Conservation (phyloP, 345 rosid genomes). For the Lumnitzera racemosa region DNA sequence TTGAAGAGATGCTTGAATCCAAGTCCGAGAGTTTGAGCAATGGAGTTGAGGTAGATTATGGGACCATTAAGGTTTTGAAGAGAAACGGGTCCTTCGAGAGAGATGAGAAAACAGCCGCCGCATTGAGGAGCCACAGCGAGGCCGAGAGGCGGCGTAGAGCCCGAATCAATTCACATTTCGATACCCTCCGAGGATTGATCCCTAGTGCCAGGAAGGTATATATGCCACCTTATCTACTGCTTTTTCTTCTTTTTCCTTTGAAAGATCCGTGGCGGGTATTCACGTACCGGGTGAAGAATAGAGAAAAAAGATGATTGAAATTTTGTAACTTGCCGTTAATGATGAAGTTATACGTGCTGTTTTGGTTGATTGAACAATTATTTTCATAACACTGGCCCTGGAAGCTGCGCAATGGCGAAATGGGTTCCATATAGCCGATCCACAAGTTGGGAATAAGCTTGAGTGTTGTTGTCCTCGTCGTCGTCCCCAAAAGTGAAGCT, state of each 20-base stretch:
- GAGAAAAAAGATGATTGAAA: too few relatives aligned
- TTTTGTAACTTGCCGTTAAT: neutral
- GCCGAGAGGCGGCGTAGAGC: constrained; percentile 50
- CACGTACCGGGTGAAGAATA: too few relatives aligned
- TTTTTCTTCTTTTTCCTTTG: too few relatives aligned
- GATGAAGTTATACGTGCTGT: neutral
- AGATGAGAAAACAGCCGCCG: constrained; percentile 25
- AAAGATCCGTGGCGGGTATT: too few relatives aligned
- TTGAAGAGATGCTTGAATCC: neutral
- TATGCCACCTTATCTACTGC: too few relatives aligned
- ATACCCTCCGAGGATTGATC: constrained; percentile 36
- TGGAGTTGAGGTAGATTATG: constrained; percentile 2
- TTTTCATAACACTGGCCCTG: too few relatives aligned
- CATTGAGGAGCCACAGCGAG: constrained; percentile 50
- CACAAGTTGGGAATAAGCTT: too few relatives aligned
- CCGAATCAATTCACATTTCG: constrained; percentile 45
- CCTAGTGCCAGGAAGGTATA: constrained; percentile 41
- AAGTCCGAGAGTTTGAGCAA: constrained; percentile 5
- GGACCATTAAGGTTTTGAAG: neutral
- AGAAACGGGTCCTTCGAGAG: constrained; percentile 10
- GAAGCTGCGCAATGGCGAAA: too few relatives aligned
- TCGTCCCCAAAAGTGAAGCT: too few relatives aligned
- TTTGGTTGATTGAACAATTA: too few relatives aligned
- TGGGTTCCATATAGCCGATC: too few relatives aligned
- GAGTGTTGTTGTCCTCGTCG: too few relatives aligned